These are phyloP conservation scores for Aspergillus udagawae DNA, from an alignment of 2,329 filamentous ascomycete species.

Conservation along the genomic window DNA sequence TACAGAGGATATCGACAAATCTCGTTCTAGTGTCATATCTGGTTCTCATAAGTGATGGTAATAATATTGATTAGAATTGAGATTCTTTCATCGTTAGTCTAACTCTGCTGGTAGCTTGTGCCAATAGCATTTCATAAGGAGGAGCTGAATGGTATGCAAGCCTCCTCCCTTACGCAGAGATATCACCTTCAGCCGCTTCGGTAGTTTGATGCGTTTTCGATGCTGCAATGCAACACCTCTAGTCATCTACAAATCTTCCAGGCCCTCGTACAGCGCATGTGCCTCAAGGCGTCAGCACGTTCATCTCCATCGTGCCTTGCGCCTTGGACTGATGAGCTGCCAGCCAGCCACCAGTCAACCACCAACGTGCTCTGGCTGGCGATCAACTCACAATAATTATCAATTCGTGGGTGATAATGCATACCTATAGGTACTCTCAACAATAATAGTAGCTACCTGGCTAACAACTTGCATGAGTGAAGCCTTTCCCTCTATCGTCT, in stretches of 20 bases:
- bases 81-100: not conserved
- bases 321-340: slow-evolving; percentile 9
- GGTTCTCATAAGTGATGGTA: not conserved
- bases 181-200: slow-evolving; percentile 15
- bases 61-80: not conserved
- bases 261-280: not conserved
- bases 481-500: not conserved
- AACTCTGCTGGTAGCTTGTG: not conserved
- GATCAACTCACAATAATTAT: slow-evolving; percentile 8
- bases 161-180: slow-evolving; percentile 2
- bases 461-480: slow-evolving; percentile 11
- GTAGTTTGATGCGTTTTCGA: slow-evolving; percentile 31
- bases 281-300: not conserved
- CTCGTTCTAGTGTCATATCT: not conserved
- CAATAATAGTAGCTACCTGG: not conserved
- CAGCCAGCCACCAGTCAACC: slow-evolving; percentile 8
- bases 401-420: slow-evolving; percentile 3
- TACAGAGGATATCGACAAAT: not conserved
- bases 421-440: slow-evolving; percentile 3
- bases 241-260: slow-evolving; percentile 3
- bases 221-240: slow-evolving; percentile 11
- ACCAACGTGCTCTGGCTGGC: slow-evolving; percentile 17
- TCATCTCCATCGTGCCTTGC: not conserved
- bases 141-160: not conserved
- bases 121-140: not conserved